A percentile compares a stretch with the other conserved stretches of the same genome.
These are phyloP conservation scores for Ustilago nuda DNA, from an alignment of 1,284 basidiomycete genomes.

Conservation along the genomic window DNA sequence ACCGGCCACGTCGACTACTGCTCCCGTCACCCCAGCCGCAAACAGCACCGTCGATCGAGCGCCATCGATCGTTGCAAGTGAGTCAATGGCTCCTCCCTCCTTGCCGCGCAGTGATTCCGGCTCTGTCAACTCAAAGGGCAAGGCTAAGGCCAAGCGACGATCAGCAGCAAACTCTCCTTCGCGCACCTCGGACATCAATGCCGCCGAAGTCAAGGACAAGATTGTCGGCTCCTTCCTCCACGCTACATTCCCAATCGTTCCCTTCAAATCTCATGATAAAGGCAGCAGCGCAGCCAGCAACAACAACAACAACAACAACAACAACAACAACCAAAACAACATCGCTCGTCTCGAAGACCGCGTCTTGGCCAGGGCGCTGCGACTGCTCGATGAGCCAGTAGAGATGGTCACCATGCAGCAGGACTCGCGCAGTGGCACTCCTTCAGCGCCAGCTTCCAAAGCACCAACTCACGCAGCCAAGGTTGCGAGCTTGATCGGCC, in stretches of 20 bases:
- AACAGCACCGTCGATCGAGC: neutral
- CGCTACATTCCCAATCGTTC: conserved; percentile 44
- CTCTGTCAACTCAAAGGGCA: conserved; percentile 4
- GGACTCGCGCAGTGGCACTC: conserved; percentile 4
- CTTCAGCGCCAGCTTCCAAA: conserved; percentile 2
- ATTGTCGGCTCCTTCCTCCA: conserved; percentile 28
- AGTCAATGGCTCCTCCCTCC: neutral
- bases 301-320: conserved; percentile 19
- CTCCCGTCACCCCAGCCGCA: neutral
- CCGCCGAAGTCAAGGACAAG: conserved; percentile 26
- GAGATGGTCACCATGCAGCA: conserved; percentile 24
- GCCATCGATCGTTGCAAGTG: neutral
- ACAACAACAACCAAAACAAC: conserved; percentile 6
- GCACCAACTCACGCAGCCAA: conserved; percentile 27
- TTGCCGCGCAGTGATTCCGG: neutral
- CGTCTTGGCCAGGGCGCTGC: conserved; percentile 29
- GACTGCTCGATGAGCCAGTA: conserved; percentile 33
- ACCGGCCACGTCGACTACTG: neutral
- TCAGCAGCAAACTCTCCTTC: conserved; percentile 11
- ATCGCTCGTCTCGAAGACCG: conserved; percentile 37
- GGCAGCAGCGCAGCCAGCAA: conserved; percentile 12
- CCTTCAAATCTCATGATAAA: conserved; percentile 7
- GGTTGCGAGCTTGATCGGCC: conserved; percentile 34
- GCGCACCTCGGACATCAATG: conserved; percentile 8
- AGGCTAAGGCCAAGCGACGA: conserved; percentile 11